Conservation (phyloP, 345 rosid genomes). For the Sisymbrium irio region DNA sequence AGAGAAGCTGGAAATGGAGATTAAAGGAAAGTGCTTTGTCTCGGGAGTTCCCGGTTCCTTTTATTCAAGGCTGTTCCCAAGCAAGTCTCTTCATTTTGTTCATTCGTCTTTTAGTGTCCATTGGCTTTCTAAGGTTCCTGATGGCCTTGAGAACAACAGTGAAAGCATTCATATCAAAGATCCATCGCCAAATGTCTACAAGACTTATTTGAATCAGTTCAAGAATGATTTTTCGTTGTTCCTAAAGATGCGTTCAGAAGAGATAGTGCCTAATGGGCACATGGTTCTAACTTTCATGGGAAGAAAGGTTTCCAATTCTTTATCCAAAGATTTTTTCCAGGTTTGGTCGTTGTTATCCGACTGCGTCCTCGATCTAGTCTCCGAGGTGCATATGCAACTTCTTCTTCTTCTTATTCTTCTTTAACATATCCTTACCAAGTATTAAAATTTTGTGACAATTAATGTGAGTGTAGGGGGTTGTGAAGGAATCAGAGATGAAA, state of each 20-base stretch:
- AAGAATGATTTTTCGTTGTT: conserved; percentile 41
- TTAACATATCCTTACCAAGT: no score
- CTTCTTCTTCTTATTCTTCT: not conserved
- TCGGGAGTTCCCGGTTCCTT: conserved; percentile 43
- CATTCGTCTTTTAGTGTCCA: conserved; percentile 37
- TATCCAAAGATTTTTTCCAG: not conserved
- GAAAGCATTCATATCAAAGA: conserved; percentile 12
- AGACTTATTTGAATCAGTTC: conserved; percentile 41
- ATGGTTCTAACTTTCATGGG: conserved; percentile 37
- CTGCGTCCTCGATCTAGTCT: conserved; percentile 32
- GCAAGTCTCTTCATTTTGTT: conserved; percentile 25
- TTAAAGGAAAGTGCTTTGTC: conserved; percentile 11
- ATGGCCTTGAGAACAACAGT: conserved; percentile 2
- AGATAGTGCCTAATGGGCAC: conserved; percentile 34
- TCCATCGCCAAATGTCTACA: conserved; percentile 22
- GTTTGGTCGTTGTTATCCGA: conserved; percentile 13
- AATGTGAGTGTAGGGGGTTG: conserved; percentile 16
- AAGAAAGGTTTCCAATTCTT: conserved; percentile 28
- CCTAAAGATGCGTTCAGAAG: conserved; percentile 36
- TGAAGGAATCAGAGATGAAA: conserved; percentile 31
- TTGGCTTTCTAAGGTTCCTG: conserved; percentile 34
- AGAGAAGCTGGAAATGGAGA: not conserved
- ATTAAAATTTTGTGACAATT: no score
- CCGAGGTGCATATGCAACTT: conserved; percentile 18
- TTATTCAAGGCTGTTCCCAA: conserved; percentile 38